Conservation (phyloP, 108 stramenopile species). For the Cyclostephanos invisitatus region DNA sequence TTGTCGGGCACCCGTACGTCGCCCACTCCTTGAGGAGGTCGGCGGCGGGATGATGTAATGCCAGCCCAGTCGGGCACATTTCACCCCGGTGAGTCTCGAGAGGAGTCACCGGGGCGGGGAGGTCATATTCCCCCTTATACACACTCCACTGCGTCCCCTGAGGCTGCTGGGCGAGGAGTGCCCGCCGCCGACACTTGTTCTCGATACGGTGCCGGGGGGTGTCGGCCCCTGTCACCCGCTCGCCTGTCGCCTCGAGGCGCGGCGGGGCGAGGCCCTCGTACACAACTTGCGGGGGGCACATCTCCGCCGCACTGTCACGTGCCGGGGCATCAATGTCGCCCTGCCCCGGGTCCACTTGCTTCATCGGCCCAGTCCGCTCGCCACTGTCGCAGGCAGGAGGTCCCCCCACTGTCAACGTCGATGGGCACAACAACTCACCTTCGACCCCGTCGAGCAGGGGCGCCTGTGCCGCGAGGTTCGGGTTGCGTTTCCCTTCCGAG, state of each 20-base stretch:
- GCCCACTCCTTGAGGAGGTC: conserved; percentile 7
- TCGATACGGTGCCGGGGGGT: background rate
- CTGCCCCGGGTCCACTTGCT: too few relatives aligned
- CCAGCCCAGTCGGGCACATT: conserved; percentile 19
- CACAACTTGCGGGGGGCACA: too few relatives aligned
- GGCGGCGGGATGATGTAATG: conserved; percentile 21
- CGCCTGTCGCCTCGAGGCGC: background rate
- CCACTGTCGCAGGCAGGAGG: background rate
- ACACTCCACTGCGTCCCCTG: background rate
- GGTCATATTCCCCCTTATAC: background rate
- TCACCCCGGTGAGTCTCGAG: background rate
- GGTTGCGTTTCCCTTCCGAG: too few relatives aligned
- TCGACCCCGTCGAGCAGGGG: background rate
- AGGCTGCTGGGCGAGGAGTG: background rate
- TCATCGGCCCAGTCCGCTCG: background rate
- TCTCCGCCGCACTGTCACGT: too few relatives aligned
- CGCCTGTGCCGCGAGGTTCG: too few relatives aligned
- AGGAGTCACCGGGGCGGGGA: conserved; percentile 6
- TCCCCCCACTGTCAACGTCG: background rate
- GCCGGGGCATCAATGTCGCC: too few relatives aligned
- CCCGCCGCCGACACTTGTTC: background rate
- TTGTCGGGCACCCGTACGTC: conserved; percentile 16
- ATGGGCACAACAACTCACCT: background rate
- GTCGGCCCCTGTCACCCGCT: background rate
- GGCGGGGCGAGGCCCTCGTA: background rate